A percentile compares a stretch with the other conserved stretches of the same genome.
These are phyloP conservation scores for Tolypocladium ophioglossoides DNA, from an alignment of 2,329 filamentous ascomycete species.

Conservation along the genomic window DNA sequence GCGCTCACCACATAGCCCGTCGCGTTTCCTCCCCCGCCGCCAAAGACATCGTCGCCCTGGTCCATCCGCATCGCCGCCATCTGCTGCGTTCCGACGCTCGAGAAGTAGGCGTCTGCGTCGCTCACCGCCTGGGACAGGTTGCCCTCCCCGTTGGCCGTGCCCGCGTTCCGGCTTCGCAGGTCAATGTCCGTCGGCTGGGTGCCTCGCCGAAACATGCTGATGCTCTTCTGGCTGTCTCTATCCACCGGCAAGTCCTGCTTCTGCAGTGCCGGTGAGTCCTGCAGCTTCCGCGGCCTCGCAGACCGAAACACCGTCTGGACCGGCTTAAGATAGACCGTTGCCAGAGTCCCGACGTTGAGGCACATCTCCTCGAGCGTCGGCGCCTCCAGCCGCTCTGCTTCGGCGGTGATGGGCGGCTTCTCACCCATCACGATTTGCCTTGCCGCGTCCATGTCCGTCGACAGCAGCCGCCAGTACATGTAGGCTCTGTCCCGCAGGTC, in stretches of 20 bases:
- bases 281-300: constrained; percentile 67
- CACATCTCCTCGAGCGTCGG: constrained; percentile 94
- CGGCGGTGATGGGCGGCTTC: constrained; percentile 91
- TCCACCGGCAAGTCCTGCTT: constrained; percentile 49
- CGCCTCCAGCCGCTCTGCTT: constrained; percentile 88
- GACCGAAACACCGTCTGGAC: constrained; percentile 94
- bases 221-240: constrained; percentile 46
- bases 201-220: constrained; percentile 46
- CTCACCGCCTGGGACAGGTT: constrained; percentile 63
- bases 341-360: constrained; percentile 87
- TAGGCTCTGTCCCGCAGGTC: constrained; percentile 92
- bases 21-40: constrained; percentile 42
- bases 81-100: constrained; percentile 61
- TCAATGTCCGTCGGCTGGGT: constrained; percentile 41
- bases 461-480: constrained; percentile 98
- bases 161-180: constrained; percentile 24
- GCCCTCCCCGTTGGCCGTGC: constrained; percentile 17
- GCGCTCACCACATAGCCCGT: constrained; percentile 68
- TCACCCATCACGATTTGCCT: constrained; percentile 92
- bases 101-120: constrained; percentile 86
- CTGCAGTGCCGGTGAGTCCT: constrained; percentile 79
- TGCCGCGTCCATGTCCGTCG: constrained; percentile 79
- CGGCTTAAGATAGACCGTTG: constrained; percentile 95
- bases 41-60: constrained; percentile 50
- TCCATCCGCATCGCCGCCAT: constrained; percentile 64